Conservation (phyloP, 2,329 filamentous ascomycete species). For the Stachybotrys chlorohalonatus region DNA sequence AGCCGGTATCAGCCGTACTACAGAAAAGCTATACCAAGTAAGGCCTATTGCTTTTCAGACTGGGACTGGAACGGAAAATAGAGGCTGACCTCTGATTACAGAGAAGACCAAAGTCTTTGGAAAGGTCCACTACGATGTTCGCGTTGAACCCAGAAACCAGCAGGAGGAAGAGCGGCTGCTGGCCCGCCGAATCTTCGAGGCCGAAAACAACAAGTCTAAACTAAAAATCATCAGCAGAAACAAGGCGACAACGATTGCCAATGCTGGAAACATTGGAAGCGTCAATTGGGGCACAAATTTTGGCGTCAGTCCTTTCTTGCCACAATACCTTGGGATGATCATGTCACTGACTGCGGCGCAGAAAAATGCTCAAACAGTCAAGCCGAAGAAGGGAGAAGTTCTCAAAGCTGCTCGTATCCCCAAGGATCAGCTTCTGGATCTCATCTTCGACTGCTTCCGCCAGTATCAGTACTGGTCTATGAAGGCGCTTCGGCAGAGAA, state of each 20-base stretch:
- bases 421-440: constrained; percentile 78
- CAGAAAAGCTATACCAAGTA: constrained; percentile 67
- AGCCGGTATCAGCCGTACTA: constrained; percentile 50
- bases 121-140: constrained; percentile 66
- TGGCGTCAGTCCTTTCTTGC: constrained; percentile 38
- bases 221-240: constrained; percentile 41
- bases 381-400: constrained; percentile 59
- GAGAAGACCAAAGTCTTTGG: constrained; percentile 73
- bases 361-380: constrained; percentile 43
- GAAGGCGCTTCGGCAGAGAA: constrained; percentile 66
- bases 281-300: constrained; percentile 35
- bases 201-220: constrained; percentile 39
- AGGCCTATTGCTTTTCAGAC: constrained; percentile 19
- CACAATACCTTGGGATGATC: background rate
- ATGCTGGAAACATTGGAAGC: constrained; percentile 38
- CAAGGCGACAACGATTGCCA: constrained; percentile 43
- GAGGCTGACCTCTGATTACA: constrained; percentile 23
- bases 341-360: constrained; percentile 19
- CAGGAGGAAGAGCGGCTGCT: constrained; percentile 58
- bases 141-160: constrained; percentile 63
- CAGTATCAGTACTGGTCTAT: constrained; percentile 91
- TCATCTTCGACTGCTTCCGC: constrained; percentile 75
- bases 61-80: background rate
- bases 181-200: constrained; percentile 43
- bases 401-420: constrained; percentile 82